A percentile compares a stretch with the other conserved stretches of the same genome.
These are phyloP conservation scores for Phytophthora pinifolia DNA, from an alignment of 352 stramenopile genomes.

Conservation along the genomic window DNA sequence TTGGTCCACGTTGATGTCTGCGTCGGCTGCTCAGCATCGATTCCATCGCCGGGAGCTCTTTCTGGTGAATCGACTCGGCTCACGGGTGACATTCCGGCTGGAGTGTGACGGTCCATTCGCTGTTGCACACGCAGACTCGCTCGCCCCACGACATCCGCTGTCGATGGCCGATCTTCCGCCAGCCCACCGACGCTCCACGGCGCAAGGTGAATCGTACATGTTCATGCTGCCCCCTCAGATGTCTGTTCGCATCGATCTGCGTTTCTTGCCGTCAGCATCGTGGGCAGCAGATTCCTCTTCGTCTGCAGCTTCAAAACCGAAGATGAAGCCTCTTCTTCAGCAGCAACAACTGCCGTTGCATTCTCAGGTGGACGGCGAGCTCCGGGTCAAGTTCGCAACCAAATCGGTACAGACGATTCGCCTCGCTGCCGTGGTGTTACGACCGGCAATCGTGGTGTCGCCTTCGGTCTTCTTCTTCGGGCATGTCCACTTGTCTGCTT, in stretches of 20 bases:
- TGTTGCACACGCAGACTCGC: conserved; percentile 58
- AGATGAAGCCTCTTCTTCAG: conserved; percentile 12
- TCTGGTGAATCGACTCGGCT: conserved; percentile 59
- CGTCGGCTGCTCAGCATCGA: conserved; percentile 28
- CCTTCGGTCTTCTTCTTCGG: conserved; percentile 70
- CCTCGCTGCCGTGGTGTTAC: conserved; percentile 46
- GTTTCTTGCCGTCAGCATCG: conserved; percentile 40
- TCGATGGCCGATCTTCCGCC: conserved; percentile 53
- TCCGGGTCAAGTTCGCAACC: conserved; percentile 73
- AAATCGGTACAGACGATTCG: conserved; percentile 59
- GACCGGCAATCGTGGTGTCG: conserved; percentile 59
- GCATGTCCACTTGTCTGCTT: conserved; percentile 51
- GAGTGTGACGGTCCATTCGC: conserved; percentile 63
- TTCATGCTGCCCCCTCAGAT: conserved; percentile 70
- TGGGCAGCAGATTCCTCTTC: conserved; percentile 7
- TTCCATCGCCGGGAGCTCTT: conserved; percentile 58
- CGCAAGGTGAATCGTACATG: conserved; percentile 66
- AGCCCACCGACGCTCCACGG: conserved; percentile 42
- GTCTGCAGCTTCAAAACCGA: conserved; percentile 13
- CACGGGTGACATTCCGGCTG: conserved; percentile 70
- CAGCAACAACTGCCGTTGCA: conserved; percentile 27
- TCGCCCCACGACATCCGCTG: conserved; percentile 64
- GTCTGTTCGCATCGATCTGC: conserved; percentile 68
- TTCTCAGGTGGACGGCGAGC: conserved; percentile 39
- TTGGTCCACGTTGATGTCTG: conserved; percentile 56